Evolutionary conservation across 2,329 filamentous ascomycete species (phyloP), one percentile per base, ranked within the genome.

Genomic region (Phaeosphaeria sp.): DNA sequence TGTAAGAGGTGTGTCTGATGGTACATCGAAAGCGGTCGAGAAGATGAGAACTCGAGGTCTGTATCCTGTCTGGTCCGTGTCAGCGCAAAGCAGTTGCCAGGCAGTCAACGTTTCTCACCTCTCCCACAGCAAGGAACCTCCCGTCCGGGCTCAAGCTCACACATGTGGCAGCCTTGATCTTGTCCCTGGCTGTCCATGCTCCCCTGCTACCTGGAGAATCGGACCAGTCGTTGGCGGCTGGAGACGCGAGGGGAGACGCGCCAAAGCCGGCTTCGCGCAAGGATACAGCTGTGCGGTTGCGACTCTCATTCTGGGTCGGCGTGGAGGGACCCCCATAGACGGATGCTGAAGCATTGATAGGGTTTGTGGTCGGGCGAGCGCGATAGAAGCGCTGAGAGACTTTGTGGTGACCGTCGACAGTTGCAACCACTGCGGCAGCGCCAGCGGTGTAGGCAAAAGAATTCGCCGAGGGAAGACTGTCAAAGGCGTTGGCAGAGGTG

Each of bases 81-180:
- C 62, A 82, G 76, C 60, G 54, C 46, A 48, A 21, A 27, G 36
- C 43, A 22, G 30, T 6, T 39, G 13, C 1, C 18, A 6, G 7
- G 10, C 18, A 13, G 18, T 3, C 11, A 48, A 36, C 2, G 9
- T 50, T 27, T 71, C 81, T 68, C 75, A 86, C 86, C 81, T 99
- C 95, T 69, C 95, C 95, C 2, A 98, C 90, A 9, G 94, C 95
- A 52, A 99, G 82, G 73, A 90, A 96, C 67, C 87, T 90, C 30
- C 91, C 93, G 78, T 97, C 93, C 0, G 89, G 87, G 72, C 93
- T 97, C 64, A 99, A 84, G 21, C 92, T 90, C 23, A 99, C 85
- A 71, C 93, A 96, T 5, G 93, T 97, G 1, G 93, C 92, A 18
- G 95, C 91, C 79, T 98, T 98, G 74, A 98, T 93, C 65, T 93